Conservation (phyloP, 306 rosid genomes). For the Vigna hirtella region DNA sequence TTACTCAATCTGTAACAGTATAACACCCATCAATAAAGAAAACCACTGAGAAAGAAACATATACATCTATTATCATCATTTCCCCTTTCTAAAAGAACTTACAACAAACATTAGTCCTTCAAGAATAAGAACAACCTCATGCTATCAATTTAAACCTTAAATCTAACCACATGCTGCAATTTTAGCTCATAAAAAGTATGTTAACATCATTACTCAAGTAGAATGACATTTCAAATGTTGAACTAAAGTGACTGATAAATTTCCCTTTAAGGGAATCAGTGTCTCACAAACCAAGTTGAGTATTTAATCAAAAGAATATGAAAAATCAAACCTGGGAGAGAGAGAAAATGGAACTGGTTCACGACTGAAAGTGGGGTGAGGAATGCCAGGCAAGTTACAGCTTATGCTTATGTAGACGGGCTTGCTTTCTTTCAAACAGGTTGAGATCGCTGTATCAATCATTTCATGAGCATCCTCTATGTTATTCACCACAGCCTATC, state of each 20-base stretch:
- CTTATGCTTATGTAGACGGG: slow-evolving; percentile 91
- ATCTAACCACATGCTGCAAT: no score
- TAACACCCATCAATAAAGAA: neutral
- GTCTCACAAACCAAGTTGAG: no score
- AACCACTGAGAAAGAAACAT: neutral
- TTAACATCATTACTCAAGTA: no score
- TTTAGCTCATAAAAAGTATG: no score
- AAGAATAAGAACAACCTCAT: no score
- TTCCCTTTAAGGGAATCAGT: no score
- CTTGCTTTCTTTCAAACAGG: slow-evolving; percentile 85
- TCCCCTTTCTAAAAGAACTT: neutral
- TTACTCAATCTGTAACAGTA: slow-evolving; percentile 56
- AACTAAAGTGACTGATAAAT: no score
- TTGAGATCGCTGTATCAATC: slow-evolving; percentile 84
- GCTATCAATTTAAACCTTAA: no score
- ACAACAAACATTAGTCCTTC: no score
- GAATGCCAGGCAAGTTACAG: slow-evolving; percentile 69
- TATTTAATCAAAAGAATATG: no score
- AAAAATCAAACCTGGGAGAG: slow-evolving; percentile 52
- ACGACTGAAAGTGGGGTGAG: slow-evolving; percentile 69
- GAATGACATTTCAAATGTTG: no score
- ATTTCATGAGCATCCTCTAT: slow-evolving; percentile 85
- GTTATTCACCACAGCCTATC: slow-evolving; percentile 79
- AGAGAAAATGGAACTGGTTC: slow-evolving; percentile 71
- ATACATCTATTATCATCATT: neutral